Conservation (phyloP, 768 basidiomycete genomes). For the Trametes elegans region DNA sequence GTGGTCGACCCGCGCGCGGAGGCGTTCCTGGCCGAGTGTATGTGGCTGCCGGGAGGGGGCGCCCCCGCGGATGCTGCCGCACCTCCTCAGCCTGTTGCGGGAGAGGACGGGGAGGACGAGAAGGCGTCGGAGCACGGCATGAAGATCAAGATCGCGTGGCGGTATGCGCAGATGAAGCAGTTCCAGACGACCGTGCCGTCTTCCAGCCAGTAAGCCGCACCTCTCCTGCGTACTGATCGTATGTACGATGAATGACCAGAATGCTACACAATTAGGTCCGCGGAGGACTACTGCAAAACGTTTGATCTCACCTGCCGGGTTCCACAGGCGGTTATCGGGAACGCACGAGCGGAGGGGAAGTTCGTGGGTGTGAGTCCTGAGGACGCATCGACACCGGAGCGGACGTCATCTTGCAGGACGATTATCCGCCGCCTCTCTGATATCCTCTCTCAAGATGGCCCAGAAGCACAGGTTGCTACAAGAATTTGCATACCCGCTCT, state of each 20-base stretch:
- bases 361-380: constrained; percentile 32
- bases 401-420: constrained; percentile 11
- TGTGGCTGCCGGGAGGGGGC: constrained; percentile 65
- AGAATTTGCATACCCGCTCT: constrained; percentile 63
- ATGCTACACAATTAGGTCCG: constrained; percentile 34
- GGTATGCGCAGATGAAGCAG: constrained; percentile 91
- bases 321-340: constrained; percentile 48
- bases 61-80: neutral
- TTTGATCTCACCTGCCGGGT: constrained; percentile 74
- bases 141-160: constrained; percentile 94
- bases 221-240: neutral
- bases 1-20: constrained; percentile 60
- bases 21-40: constrained; percentile 65
- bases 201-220: constrained; percentile 44
- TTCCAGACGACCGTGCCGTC: constrained; percentile 81
- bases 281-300: constrained; percentile 61
- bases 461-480: constrained; percentile 28
- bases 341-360: constrained; percentile 38
- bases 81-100: constrained; percentile 29
- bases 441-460: constrained; percentile 5
- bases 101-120: constrained; percentile 39
- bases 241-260: constrained; percentile 11
- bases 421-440: constrained; percentile 14
- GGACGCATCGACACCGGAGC: constrained; percentile 8
- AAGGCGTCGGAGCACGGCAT: constrained; percentile 40